A percentile compares a stretch with the other conserved stretches of the same genome.
Conservation (phyloP, 305 asterid species). For the Fraxinus paxiana region DNA sequence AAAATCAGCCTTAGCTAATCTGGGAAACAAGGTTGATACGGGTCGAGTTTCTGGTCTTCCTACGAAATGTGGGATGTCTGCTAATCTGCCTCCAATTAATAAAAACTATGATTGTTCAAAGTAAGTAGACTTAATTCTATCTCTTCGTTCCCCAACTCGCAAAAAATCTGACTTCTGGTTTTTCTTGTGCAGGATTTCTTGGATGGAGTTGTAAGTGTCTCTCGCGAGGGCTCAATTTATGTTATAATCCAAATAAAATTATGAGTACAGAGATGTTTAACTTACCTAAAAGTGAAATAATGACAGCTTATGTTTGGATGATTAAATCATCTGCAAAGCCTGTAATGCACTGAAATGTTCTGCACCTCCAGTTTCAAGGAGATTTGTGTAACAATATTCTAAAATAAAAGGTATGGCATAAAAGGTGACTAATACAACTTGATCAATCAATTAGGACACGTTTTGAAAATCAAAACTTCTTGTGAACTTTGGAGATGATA, state of each 20-base stretch:
- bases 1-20: conserved; percentile 10
- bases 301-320: background rate
- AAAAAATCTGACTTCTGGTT: background rate
- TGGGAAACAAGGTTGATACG: background rate
- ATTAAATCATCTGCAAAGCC: background rate
- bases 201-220: background rate
- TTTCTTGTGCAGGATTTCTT: conserved; percentile 5
- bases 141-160: background rate
- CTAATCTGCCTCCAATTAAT: conserved; percentile 20
- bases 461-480: background rate
- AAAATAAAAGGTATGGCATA: background rate
- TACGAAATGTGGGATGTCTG: conserved; percentile 19
- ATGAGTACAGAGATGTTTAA: background rate
- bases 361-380: background rate
- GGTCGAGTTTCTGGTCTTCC: conserved; percentile 22
- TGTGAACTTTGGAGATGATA: background rate
- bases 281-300: background rate
- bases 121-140: background rate
- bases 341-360: background rate
- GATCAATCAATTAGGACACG: background rate
- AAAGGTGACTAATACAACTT: background rate
- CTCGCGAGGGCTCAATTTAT: background rate
- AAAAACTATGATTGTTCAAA: conserved; percentile 20
- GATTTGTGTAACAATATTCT: background rate
- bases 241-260: background rate